Evolutionary conservation across 352 stramenopile genomes (phyloP), one percentile per base, ranked within the genome.

Genomic region (Pythium volutum): DNA sequence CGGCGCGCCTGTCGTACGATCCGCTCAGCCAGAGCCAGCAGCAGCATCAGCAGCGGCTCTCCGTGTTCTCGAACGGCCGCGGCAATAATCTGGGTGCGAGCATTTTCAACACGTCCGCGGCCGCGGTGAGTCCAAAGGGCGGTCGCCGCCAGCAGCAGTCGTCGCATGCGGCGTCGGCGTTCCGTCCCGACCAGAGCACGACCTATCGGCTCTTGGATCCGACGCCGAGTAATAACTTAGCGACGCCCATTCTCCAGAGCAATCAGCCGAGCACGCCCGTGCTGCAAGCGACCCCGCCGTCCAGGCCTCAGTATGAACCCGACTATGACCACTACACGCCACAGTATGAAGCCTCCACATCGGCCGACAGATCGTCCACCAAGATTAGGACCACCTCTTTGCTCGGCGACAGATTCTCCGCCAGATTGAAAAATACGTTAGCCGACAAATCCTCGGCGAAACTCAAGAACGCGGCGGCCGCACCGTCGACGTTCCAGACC

Each of bases 161-260:
- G 27, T 34, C 34, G 23, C 39, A 29, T 29, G 18, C 15, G 18
- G 14, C 46, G 4, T 38, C 48, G 22, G 8, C 38, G 23, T 65
- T 64, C 55, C 63, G 53, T 15, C 39, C 39, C 16, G 50, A 62
- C 20, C 45, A 58, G 50, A 64, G 50, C 43, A 70, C 46, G 26
- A 65, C 55, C 0, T 70, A 70, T 36, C 63, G 55, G 7, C 48
- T 70, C 31, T 33, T 70, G 10, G 63, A 70, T 25, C 63, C 51
- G 9, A 58, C 63, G 34, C 63, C 63, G 6, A 70, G 50, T 46
- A 51, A 46, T 45, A 51, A 46, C 45, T 34, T 56, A 1, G 41
- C 42, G 20, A 38, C 55, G 15, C 22, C 43, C 18, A 50, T 50
- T 50, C 43, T 50, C 15, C 36, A 43, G 36, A 43, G 36, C 36